These are phyloP conservation scores for Leptographium wingfieldii DNA, from an alignment of 2,329 filamentous ascomycete genomes.

Conservation along the genomic window DNA sequence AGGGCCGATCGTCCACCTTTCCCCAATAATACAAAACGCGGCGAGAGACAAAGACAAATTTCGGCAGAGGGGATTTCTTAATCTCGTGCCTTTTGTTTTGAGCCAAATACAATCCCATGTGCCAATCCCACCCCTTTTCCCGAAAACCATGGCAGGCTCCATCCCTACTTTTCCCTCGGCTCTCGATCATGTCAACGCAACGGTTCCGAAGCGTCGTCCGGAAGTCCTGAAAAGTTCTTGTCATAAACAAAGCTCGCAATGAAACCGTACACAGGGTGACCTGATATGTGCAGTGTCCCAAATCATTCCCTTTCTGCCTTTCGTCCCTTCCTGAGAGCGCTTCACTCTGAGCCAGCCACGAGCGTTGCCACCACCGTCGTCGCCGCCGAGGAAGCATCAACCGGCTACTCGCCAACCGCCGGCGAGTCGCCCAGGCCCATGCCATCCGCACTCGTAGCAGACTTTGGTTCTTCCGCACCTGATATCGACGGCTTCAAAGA, in stretches of 20 bases:
- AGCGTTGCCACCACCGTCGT: background rate
- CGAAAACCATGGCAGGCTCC: background rate
- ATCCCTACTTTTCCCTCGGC: background rate
- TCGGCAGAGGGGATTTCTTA: background rate
- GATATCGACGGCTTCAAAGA: slow-evolving; percentile 25
- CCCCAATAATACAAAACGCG: background rate
- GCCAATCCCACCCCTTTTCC: slow-evolving; percentile 1
- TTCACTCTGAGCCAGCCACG: background rate
- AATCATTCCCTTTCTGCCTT: background rate
- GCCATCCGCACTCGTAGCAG: slow-evolving; percentile 15
- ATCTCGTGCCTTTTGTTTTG: background rate
- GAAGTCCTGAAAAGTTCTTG: background rate
- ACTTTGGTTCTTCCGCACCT: slow-evolving; percentile 27
- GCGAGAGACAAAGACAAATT: background rate
- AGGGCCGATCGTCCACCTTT: background rate
- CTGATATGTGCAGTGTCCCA: background rate
- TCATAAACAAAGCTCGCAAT: background rate
- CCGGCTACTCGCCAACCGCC: slow-evolving; percentile 5
- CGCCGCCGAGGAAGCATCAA: background rate
- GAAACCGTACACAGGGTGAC: background rate
- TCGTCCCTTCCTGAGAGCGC: background rate
- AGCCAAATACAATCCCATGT: background rate
- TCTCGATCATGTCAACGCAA: background rate
- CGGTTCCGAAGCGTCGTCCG: background rate
- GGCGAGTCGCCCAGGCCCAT: slow-evolving; percentile 6